Base-by-base conservation (phyloP, 345 rosid genomes). In the Linum tenue region DNA sequence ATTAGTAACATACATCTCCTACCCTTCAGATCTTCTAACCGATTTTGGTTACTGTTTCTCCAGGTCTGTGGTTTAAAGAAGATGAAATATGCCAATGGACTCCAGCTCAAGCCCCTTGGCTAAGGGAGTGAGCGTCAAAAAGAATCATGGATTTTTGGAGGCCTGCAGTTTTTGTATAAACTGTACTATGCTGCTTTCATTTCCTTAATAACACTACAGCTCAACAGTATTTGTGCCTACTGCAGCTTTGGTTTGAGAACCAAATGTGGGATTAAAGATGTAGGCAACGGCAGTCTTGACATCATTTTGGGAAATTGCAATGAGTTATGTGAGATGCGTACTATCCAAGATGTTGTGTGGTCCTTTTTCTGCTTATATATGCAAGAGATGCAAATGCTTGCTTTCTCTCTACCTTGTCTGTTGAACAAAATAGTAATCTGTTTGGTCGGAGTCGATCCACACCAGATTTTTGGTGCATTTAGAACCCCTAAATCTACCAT, bases 51-150 rank as follows among this genome's bases (percentile, higher is more conserved):
- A 62, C 43, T 64, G 73, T 58, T 55, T 59, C 41, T 60, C 12
- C 81, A 92, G 97, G 70, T 56, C 80, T 92, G 14, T 92, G 98
- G 98, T 92, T 92, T 72, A 81, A 89, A 78, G 97, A 88, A 71
- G 94, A 87, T 15, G 98, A 92, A 64, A 16, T 87, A 56, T 87
- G 90, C 71, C 64, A 80, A 70, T 92, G 96, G 98, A 83, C 91
- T 64, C 83, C 96, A 9, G 89, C 88, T 75, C 83, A 71, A 68
- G 91, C 82, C 70, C 68, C 80, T 63, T 90, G 98, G 98, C 71
- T 87, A 38, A 80, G 77, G 72, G 96, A 87, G 76, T 86, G 74
- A 89, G 64, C 63, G 31, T 15, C 37, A 64, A 17, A 64, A 17
- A 39, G 60, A 44, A 37, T 11, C 17, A 7, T 37, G 55, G 53